Evolutionary conservation across 495 filamentous ascomycete species (phyloP), one percentile per base, ranked within the genome.

Genomic region (Penicillium longicatenatum): DNA sequence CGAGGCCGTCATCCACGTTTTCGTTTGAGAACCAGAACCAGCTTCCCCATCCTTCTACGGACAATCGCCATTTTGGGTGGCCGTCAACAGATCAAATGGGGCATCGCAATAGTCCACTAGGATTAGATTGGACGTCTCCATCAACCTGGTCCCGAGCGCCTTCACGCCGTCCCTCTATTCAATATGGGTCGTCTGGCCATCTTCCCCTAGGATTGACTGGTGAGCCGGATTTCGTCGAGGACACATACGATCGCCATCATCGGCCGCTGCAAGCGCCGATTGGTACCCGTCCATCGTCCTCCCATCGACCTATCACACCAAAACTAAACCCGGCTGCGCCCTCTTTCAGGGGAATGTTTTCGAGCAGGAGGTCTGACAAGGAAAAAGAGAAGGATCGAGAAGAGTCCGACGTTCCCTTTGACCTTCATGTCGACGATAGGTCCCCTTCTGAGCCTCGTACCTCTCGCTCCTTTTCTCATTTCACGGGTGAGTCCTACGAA

Each of bases 1-100:
- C 89, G 3, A 78, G 91, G 24, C 90, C 91, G 22, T 82, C 87
- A 2, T 93, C 91, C 14, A 90, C 89, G 26, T 87, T 89, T 8
- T 93, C 90, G 0, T 86, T 86, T 50, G 91, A 94, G 50, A 82
- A 82, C 37, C 67, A 73, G 33, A 82, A 83, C 50, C 67, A 75
- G 39, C 79, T 93, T 45, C 88, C 89, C 2, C 82, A 89, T 55
- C 91, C 91, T 1, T 93, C 91, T 3, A 91, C 87, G 9, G 91
- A 94, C 45, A 89, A 86, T 26, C 83, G 81, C 41, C 82, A 84
- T 30, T 87, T 88, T 59, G 84, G 85, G 2, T 87, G 86, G 85
- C 81, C 82, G 3, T 76, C 79, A 8, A 70, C 72, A 10, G 82
- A 85, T 19, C 80, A 75, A 54, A 65, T 75, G 6, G 70, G 71